Conservation (phyloP, 345 rosid genomes). For the Heritiera fomes region DNA sequence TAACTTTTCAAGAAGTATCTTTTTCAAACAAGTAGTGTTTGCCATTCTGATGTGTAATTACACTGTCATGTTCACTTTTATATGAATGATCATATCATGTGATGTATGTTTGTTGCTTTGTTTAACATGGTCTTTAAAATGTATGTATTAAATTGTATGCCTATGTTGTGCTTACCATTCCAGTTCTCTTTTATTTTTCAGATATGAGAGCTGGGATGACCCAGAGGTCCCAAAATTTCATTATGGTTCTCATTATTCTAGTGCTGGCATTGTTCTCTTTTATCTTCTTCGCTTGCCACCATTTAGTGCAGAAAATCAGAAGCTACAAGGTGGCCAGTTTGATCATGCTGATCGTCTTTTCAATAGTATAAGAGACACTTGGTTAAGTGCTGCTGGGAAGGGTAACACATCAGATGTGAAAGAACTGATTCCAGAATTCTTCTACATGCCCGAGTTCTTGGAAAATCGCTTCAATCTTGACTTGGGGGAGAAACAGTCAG, state of each 20-base stretch:
- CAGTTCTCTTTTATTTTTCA: constrained; percentile 38
- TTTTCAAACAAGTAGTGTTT: background rate
- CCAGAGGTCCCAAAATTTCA: constrained; percentile 99
- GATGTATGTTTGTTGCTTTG: constrained; percentile 10
- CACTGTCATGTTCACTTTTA: background rate
- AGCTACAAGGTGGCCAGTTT: constrained; percentile 99
- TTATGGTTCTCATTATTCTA: constrained; percentile 99
- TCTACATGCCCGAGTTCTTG: constrained; percentile 95
- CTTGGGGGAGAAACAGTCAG: constrained; percentile 97
- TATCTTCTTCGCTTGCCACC: constrained; percentile 98
- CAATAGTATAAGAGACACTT: constrained; percentile 86
- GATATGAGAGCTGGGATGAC: constrained; percentile 99
- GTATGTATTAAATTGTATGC: background rate
- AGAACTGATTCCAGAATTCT: constrained; percentile 98
- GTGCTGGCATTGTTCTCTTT: constrained; percentile 99
- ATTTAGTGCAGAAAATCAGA: constrained; percentile 95
- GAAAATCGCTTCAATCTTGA: constrained; percentile 82
- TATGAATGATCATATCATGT: constrained; percentile 2
- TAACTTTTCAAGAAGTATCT: background rate
- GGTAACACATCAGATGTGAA: constrained; percentile 98
- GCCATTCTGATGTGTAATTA: background rate
- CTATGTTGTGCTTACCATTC: constrained; percentile 1
- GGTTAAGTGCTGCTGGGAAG: constrained; percentile 98
- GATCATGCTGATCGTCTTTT: constrained; percentile 99
- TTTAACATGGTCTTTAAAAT: background rate